Conservation (phyloP, 495 filamentous ascomycete species). For the Penicillium bialowiezense region DNA sequence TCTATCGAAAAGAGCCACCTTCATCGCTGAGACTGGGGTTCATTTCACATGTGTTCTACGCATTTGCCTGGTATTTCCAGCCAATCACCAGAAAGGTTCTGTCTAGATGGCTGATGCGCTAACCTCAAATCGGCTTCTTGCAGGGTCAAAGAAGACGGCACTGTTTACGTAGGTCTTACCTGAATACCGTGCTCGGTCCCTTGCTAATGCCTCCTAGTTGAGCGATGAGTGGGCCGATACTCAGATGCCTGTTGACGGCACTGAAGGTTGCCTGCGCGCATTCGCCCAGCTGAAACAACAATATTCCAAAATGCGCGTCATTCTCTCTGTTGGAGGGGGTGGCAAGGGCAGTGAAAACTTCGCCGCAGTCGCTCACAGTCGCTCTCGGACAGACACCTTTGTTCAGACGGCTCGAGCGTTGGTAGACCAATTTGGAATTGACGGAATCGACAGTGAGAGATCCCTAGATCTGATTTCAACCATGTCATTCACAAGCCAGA, state of each 20-base stretch:
- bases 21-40: constrained; percentile 68
- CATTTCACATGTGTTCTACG: constrained; percentile 82
- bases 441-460: constrained; percentile 82
- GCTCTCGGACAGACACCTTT: constrained; percentile 63
- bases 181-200: not conserved
- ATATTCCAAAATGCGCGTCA: constrained; percentile 71
- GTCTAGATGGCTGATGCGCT: constrained; percentile 26
- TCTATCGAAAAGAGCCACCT: constrained; percentile 75
- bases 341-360: constrained; percentile 77
- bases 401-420: constrained; percentile 66
- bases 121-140: constrained; percentile 28
- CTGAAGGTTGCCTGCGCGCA: constrained; percentile 72
- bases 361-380: constrained; percentile 64
- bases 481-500: not conserved
- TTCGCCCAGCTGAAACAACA: constrained; percentile 70
- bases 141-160: constrained; percentile 75
- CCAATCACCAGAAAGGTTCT: constrained; percentile 16
- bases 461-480: not conserved
- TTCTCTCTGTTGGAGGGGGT: constrained; percentile 85
- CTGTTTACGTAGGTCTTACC: constrained; percentile 64
- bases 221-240: constrained; percentile 85
- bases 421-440: constrained; percentile 71
- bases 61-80: constrained; percentile 65
- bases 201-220: constrained; percentile 52
- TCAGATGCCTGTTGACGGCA: constrained; percentile 74